Conservation (phyloP, 768 basidiomycete genomes). For the Podaxis carcinomalis region DNA sequence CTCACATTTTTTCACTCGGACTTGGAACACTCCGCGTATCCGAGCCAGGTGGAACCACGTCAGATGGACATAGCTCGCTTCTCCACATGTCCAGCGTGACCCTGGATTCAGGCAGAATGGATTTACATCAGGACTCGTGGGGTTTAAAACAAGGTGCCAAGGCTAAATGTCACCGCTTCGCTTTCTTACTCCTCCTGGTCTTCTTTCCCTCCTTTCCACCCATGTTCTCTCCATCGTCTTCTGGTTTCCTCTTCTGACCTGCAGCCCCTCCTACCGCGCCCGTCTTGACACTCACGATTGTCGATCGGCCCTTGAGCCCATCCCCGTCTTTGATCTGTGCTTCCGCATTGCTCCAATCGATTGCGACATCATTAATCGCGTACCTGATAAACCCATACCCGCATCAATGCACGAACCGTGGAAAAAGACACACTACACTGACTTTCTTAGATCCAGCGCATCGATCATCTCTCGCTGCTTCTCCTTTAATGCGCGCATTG, state of each 20-base stretch:
- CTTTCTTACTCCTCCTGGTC: slow-evolving; percentile 44
- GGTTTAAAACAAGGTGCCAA: not conserved
- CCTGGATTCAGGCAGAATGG: not conserved
- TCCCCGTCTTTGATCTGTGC: slow-evolving; percentile 56
- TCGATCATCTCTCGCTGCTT: slow-evolving; percentile 87
- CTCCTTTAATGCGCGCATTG: slow-evolving; percentile 59
- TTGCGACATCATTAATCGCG: slow-evolving; percentile 64
- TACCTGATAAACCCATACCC: slow-evolving; percentile 40
- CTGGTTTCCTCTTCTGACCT: slow-evolving; percentile 56
- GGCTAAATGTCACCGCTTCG: slow-evolving; percentile 29
- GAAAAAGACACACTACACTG: slow-evolving; percentile 30
- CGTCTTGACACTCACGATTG: slow-evolving; percentile 74
- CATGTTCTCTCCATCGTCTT: slow-evolving; percentile 19
- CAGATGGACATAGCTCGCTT: not conserved
- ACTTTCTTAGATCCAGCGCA: slow-evolving; percentile 85
- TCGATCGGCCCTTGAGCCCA: slow-evolving; percentile 47
- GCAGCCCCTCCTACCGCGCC: slow-evolving; percentile 24
- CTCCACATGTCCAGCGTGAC: not conserved
- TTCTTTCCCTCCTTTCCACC: slow-evolving; percentile 38
- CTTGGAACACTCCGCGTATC: not conserved
- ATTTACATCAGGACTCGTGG: not conserved
- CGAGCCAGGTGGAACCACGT: not conserved
- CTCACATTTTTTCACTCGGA: not conserved
- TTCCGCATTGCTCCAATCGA: slow-evolving; percentile 77
- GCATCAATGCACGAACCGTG: slow-evolving; percentile 9